A percentile compares a stretch with the other conserved stretches of the same genome.
These are phyloP conservation scores for Xylariomycetidae sp. DNA, from an alignment of 2,329 filamentous ascomycete species.

Conservation along the genomic window DNA sequence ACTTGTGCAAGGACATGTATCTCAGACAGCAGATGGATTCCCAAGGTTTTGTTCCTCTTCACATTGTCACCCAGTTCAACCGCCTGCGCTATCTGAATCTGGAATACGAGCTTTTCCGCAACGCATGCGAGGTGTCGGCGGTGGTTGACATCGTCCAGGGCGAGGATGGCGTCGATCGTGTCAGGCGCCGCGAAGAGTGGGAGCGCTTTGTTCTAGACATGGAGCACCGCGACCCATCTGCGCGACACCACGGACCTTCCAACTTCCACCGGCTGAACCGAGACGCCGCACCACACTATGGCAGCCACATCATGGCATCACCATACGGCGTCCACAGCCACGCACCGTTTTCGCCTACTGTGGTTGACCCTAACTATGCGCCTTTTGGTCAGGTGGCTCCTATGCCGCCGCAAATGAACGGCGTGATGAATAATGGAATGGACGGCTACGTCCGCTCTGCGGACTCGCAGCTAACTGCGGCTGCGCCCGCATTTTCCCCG, in stretches of 20 bases:
- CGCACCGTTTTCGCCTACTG: constrained; percentile 24
- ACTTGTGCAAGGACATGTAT: constrained; percentile 88
- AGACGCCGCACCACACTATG: not conserved
- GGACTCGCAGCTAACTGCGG: constrained; percentile 53
- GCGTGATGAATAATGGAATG: constrained; percentile 15
- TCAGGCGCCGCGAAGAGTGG: constrained; percentile 73
- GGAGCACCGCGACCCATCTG: constrained; percentile 64
- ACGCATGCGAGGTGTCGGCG: constrained; percentile 65
- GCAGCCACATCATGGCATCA: constrained; percentile 16
- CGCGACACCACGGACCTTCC: constrained; percentile 64
- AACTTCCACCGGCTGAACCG: constrained; percentile 24
- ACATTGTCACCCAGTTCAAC: constrained; percentile 79
- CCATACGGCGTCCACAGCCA: constrained; percentile 20
- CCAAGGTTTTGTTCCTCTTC: constrained; percentile 81
- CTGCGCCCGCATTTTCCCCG: constrained; percentile 57
- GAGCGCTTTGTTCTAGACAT: constrained; percentile 65
- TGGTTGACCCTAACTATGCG: constrained; percentile 23
- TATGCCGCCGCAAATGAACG: constrained; percentile 16
- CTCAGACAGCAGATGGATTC: constrained; percentile 90
- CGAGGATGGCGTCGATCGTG: constrained; percentile 69
- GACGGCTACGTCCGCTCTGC: constrained; percentile 22
- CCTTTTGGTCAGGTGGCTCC: constrained; percentile 26
- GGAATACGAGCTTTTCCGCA: constrained; percentile 67
- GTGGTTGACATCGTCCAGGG: constrained; percentile 69
- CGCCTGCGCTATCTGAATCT: constrained; percentile 69